Percentiles rank a stretch among this genome's conserved stretches.
phyloP scores from a whole-genome alignment of 2,329 filamentous ascomycete species.

The Sarocladium kiliense region DNA sequence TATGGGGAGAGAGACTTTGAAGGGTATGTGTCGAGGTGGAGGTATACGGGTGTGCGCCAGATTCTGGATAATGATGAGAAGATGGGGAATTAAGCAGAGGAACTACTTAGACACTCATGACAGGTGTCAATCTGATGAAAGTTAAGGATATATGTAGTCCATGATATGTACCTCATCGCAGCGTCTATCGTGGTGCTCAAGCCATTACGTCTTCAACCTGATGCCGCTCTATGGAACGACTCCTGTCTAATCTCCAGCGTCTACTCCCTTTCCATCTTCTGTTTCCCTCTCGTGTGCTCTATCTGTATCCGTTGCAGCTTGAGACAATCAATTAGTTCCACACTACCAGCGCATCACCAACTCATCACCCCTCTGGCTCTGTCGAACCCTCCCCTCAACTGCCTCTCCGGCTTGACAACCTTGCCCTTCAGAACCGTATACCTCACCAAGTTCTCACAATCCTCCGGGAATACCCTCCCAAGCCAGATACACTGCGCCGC shows the following conservation, averaged over 20 bases:
- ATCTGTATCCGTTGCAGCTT: no score
- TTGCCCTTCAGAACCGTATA: constrained; percentile 92
- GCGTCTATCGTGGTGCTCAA: no score
- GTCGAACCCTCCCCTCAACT: constrained; percentile 89
- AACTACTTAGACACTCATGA: not conserved
- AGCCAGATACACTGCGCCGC: constrained; percentile 92
- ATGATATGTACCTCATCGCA: no score
- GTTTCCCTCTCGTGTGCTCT: no score
- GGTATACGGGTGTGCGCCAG: constrained; percentile 25
- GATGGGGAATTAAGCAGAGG: not conserved
- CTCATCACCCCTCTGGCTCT: constrained; percentile 73
- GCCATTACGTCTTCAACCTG: no score
- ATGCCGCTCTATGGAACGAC: no score
- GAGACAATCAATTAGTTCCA: no score
- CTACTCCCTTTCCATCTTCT: no score
- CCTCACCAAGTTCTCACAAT: constrained; percentile 86
- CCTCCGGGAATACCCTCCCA: constrained; percentile 75
- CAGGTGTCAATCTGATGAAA: not conserved
- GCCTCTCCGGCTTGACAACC: constrained; percentile 80
- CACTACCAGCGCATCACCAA: constrained; percentile 53
- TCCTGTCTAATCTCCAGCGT: no score
- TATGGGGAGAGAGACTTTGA: constrained; percentile 27
- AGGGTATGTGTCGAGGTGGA: constrained; percentile 43
- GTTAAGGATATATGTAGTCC: no score
- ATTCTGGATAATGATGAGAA: constrained; percentile 4